Evolutionary conservation across 345 rosid genomes (phyloP).

Genomic region (Salix exigua): DNA sequence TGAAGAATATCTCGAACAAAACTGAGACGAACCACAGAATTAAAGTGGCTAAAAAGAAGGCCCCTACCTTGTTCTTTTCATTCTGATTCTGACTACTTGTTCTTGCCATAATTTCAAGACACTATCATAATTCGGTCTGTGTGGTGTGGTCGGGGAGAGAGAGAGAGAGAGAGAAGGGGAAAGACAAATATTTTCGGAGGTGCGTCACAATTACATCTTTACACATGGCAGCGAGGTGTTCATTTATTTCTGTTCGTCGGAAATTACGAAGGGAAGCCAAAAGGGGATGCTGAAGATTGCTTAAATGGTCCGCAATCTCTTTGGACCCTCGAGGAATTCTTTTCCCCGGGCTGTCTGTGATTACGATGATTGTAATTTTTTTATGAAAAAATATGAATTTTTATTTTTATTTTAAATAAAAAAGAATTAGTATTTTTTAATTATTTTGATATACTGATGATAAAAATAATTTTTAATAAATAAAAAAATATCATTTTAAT

Average conservation of each 20-base stretch:
- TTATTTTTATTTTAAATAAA: too few species aligned
- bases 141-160: too few species aligned
- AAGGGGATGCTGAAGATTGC: not conserved
- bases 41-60: constrained; percentile 76
- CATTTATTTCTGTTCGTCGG: not conserved
- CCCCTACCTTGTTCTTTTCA: constrained; percentile 39
- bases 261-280: too few species aligned
- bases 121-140: not conserved
- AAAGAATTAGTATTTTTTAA: too few species aligned
- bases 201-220: too few species aligned
- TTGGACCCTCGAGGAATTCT: not conserved
- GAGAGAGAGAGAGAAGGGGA: not conserved
- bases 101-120: constrained; percentile 25
- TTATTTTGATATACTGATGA: too few species aligned
- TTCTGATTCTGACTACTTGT: constrained; percentile 11
- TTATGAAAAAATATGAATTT: too few species aligned
- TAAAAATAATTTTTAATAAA: too few species aligned
- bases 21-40: constrained; percentile 78
- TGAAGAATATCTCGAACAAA: constrained; percentile 67
- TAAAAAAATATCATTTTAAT: too few species aligned
- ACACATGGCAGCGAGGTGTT: not conserved
- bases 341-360: too few species aligned
- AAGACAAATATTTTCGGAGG: not conserved
- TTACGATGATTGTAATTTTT: too few species aligned
- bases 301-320: not conserved